phyloP scores from a whole-genome alignment of 2,329 filamentous ascomycete genomes.

The Cercospora beticola region DNA sequence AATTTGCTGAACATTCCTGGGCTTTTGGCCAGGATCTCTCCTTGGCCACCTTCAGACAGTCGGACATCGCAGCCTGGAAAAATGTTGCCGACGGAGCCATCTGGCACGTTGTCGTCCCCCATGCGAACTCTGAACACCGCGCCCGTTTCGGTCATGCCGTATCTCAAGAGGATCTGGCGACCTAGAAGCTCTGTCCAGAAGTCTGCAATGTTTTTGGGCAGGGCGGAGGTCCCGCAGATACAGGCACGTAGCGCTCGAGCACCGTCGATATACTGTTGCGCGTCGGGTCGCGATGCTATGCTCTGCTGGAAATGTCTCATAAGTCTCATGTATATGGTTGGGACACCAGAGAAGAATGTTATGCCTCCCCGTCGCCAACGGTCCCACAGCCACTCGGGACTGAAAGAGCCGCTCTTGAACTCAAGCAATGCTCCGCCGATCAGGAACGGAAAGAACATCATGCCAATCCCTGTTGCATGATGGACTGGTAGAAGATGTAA shows the following conservation, averaged over 20 bases:
- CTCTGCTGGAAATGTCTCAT: constrained; percentile 46
- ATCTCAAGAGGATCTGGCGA: constrained; percentile 48
- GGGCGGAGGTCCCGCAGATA: constrained; percentile 50
- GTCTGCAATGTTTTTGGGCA: constrained; percentile 52
- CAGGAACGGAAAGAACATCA: constrained; percentile 50
- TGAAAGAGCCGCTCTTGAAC: constrained; percentile 49
- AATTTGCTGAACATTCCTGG: constrained; percentile 40
- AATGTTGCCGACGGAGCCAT: constrained; percentile 49
- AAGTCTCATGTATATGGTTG: constrained; percentile 53
- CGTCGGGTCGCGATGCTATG: constrained; percentile 35
- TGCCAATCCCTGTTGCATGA: constrained; percentile 53
- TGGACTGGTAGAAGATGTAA: constrained; percentile 54
- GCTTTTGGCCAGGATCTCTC: constrained; percentile 47
- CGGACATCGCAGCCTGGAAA: constrained; percentile 50
- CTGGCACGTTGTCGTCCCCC: constrained; percentile 43
- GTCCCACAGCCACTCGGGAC: constrained; percentile 45
- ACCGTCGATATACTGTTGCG: constrained; percentile 45
- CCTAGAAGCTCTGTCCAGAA: constrained; percentile 51
- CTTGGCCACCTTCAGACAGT: constrained; percentile 48
- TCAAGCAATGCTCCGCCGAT: constrained; percentile 50
- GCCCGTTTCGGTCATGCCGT: constrained; percentile 54
- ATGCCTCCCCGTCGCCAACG: constrained; percentile 45
- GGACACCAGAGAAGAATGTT: constrained; percentile 53
- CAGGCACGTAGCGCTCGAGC: constrained; percentile 44
- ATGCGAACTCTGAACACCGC: constrained; percentile 50